Percentiles rank a stretch among this genome's conserved stretches.
These are phyloP conservation scores for Orbilia ellipsospora DNA, from an alignment of 2,329 filamentous ascomycete genomes.

Conservation along the genomic window DNA sequence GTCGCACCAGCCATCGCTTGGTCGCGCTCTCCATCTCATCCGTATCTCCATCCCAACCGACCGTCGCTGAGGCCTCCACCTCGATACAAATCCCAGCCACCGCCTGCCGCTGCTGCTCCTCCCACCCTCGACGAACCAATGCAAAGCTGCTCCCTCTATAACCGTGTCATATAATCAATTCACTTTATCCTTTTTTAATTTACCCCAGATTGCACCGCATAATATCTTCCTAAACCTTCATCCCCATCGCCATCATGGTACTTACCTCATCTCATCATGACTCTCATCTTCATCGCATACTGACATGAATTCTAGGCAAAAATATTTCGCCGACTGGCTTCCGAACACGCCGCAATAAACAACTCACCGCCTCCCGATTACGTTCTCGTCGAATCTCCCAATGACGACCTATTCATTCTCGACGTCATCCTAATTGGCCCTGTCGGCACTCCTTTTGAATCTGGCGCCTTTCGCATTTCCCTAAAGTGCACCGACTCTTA, in stretches of 20 bases:
- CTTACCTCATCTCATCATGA: neutral
- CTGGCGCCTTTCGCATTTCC: constrained; percentile 57
- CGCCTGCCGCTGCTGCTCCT: neutral
- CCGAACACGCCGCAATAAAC: constrained; percentile 58
- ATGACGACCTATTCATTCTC: constrained; percentile 57
- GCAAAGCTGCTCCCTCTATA: constrained; percentile 22
- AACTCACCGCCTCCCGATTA: constrained; percentile 58
- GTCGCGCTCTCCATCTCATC: no score
- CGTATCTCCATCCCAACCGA: no score
- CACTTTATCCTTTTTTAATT: neutral
- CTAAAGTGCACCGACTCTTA: constrained; percentile 58
- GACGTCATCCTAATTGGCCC: constrained; percentile 57
- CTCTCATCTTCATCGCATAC: neutral
- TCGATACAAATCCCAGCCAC: no score
- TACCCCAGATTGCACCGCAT: no score
- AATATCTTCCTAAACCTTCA: neutral
- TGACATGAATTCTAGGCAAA: constrained; percentile 26
- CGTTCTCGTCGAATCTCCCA: constrained; percentile 56
- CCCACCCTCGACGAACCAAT: constrained; percentile 20
- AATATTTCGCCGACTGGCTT: constrained; percentile 57
- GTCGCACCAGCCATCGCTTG: no score
- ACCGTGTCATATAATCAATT: constrained; percentile 8
- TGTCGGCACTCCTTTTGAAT: constrained; percentile 58
- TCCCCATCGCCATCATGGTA: constrained; percentile 24
- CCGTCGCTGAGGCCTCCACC: no score